These are phyloP conservation scores for Globisporangium irregulare DNA, from an alignment of 352 stramenopile genomes.

Conservation along the genomic window DNA sequence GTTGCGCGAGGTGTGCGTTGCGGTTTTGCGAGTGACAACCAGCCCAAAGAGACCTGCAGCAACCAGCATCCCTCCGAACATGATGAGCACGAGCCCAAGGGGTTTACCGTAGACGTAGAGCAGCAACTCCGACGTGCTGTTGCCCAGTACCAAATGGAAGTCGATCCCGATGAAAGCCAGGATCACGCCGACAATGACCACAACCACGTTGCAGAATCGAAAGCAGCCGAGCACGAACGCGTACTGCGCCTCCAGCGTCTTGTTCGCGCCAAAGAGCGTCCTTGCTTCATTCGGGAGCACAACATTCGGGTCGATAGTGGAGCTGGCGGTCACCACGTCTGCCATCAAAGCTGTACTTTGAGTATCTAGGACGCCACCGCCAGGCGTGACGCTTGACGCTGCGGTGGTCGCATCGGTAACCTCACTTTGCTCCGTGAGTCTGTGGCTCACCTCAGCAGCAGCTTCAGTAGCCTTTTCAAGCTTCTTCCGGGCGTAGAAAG, in stretches of 20 bases:
- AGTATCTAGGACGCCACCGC: neutral
- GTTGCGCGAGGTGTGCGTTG: conserved; percentile 27
- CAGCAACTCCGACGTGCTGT: conserved; percentile 47
- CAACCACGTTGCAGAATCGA: conserved; percentile 28
- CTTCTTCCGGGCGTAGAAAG: conserved; percentile 38
- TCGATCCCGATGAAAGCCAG: conserved; percentile 48
- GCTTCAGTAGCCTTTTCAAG: conserved; percentile 10
- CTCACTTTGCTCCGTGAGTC: conserved; percentile 5
- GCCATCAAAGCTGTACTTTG: neutral
- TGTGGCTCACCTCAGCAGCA: neutral
- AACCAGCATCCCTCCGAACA: conserved; percentile 26
- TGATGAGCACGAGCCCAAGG: conserved; percentile 29
- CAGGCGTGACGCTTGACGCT: neutral
- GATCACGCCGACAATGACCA: conserved; percentile 39
- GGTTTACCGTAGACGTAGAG: conserved; percentile 44
- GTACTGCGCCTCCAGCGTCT: conserved; percentile 34
- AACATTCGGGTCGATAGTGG: conserved; percentile 9
- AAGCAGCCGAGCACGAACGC: conserved; percentile 28
- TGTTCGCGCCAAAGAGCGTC: conserved; percentile 45
- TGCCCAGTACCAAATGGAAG: conserved; percentile 48
- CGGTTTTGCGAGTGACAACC: conserved; percentile 21
- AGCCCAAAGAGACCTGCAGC: conserved; percentile 26
- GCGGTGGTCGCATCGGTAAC: conserved; percentile 4
- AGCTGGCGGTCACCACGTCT: neutral
- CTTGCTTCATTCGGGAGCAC: conserved; percentile 40